Base-by-base conservation (phyloP, 192 early-diverging fungal species). In the Entomortierella lignicola region DNA sequence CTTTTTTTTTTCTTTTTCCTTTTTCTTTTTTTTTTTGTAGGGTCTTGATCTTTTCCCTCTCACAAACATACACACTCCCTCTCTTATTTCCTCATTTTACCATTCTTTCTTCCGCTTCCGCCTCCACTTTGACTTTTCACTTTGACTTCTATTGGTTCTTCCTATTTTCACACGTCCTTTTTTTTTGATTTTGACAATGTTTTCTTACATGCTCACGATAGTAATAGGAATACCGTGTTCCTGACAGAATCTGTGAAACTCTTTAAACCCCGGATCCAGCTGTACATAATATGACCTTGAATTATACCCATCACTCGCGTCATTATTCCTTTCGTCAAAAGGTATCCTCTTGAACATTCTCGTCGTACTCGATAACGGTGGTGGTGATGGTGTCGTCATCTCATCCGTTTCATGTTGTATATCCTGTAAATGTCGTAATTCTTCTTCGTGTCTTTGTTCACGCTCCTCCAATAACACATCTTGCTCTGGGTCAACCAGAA, bases 131-230 rank as follows among this genome's bases (percentile, higher is more conserved):
- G 29, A 44, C 52, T 1, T 53, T 42, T 52, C n/a, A n/a, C n/a
- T n/a, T n/a, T n/a, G n/a, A n/a, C n/a, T n/a, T n/a, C n/a, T 37
- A n/a, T 55, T 25, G 20, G 37, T 51, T 30, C 21, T 42, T 55
- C 31, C 2, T 32, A 39, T 60, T 18, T 17, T 60, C 48, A 34
- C 23, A 20, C n/a, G 4, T 20, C 1, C 31, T 34, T 18, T 51
- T 48, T 18, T 8, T 31, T 15, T 4, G 8, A 2, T 32, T n/a
- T n/a, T n/a, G n/a, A n/a, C n/a, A n/a, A n/a, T 29, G 0, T 43
- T 25, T 44, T 48, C 62, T 73, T 75, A 75, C 72, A 75, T 62
- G 65, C 65, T 75, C 42, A 75, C 53, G 8, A 75, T 26, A 2
- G 64, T 66, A 15, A 75, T 62, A 2, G 65, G 60, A 12, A 75